phyloP scores from a whole-genome alignment of 257 asterid species.

The Solanum pennellii region DNA sequence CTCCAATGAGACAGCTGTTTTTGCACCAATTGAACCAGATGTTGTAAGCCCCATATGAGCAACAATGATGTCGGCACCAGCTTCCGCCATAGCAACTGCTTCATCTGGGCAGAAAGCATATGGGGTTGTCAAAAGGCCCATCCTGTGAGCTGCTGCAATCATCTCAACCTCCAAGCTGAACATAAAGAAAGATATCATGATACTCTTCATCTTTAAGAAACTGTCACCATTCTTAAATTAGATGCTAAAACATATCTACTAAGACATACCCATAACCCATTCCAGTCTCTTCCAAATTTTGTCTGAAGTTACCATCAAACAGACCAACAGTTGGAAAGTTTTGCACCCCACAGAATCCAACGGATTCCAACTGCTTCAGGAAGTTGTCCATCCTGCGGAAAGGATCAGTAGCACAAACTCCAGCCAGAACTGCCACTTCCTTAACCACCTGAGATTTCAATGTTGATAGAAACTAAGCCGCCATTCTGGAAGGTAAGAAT shows the following conservation, averaged over 20 bases:
- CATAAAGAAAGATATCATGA: not conserved
- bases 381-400: slow-evolving; percentile 85
- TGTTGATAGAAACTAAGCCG: not conserved
- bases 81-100: slow-evolving; percentile 83
- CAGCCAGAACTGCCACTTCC: slow-evolving; percentile 91
- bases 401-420: slow-evolving; percentile 97
- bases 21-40: slow-evolving; percentile 90
- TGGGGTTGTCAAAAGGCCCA: slow-evolving; percentile 95
- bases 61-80: slow-evolving; percentile 93
- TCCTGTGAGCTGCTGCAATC: slow-evolving; percentile 81
- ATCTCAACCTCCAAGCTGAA: slow-evolving; percentile 89
- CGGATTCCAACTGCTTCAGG: slow-evolving; percentile 88
- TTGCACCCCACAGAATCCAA: slow-evolving; percentile 90
- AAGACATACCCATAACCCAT: slow-evolving; percentile 75
- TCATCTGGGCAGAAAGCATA: slow-evolving; percentile 85
- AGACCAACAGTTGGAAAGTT: slow-evolving; percentile 96
- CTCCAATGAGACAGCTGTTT: slow-evolving; percentile 73
- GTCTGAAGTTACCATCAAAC: slow-evolving; percentile 87
- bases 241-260: not conserved
- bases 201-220: not conserved
- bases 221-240: not conserved
- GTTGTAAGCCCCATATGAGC: slow-evolving; percentile 99
- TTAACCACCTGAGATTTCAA: slow-evolving; percentile 55
- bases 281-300: slow-evolving; percentile 93
- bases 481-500: not conserved